Percentiles rank a stretch among this genome's conserved stretches.
These are phyloP conservation scores for Chenopodium berlandieri DNA, from an alignment of 148 eudicot genomes.

Conservation along the genomic window DNA sequence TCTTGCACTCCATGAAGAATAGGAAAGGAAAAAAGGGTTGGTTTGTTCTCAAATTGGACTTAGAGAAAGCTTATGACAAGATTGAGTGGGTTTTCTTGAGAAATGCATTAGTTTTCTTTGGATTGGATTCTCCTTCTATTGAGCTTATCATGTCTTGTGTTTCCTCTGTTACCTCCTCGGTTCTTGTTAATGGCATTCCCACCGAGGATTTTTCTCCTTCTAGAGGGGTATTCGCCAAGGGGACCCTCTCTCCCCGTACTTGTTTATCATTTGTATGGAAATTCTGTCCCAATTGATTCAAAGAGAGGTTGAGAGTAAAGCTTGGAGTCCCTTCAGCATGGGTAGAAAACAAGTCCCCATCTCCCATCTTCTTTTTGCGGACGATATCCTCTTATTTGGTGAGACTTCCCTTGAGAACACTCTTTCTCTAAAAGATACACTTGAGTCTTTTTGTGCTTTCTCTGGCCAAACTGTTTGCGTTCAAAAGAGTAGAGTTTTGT, in stretches of 20 bases:
- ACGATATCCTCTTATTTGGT: neutral
- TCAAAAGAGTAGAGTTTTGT: neutral
- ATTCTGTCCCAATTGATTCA: neutral
- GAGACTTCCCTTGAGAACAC: neutral
- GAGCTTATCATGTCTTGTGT: neutral
- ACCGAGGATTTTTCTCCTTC: neutral
- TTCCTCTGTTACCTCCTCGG: neutral
- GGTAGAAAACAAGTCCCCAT: neutral
- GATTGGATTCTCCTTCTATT: neutral
- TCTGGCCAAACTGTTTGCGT: neutral
- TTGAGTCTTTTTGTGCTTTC: neutral
- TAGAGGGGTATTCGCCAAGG: neutral
- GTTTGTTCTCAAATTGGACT: neutral
- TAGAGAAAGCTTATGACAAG: neutral
- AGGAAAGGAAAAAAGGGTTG: neutral
- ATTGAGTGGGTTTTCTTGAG: neutral
- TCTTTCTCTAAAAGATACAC: accelerated
- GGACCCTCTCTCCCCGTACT: neutral
- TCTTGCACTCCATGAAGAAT: neutral
- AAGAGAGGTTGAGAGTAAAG: too few species aligned
- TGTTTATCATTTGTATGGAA: neutral
- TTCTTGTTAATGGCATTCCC: neutral
- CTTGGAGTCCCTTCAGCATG: neutral
- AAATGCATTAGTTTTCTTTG: neutral
- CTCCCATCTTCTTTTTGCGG: neutral